Evolutionary conservation across 2,329 filamentous ascomycete genomes (phyloP), one percentile per base, ranked within the genome.

Genomic region (Fusarium praegraminearum): DNA sequence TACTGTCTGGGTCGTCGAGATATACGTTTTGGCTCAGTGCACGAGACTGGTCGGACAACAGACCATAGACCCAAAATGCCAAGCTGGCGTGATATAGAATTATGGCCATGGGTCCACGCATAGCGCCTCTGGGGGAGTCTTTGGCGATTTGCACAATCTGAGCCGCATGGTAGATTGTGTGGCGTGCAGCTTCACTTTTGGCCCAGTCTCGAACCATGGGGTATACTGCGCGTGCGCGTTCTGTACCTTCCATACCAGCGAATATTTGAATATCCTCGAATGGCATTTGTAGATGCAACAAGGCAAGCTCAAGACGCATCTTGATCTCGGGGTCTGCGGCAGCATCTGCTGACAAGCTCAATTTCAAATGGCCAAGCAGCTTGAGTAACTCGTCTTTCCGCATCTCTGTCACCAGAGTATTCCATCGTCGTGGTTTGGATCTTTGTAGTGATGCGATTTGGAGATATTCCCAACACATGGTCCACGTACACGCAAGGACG

Each of bases 231-330:
- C 77, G 75, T 4, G 81, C 79, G 50, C 80, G 79, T 24, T 81
- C 76, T 13, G 78, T 76, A 7, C 80, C 80, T 22, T 81, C 78
- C 47, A 82, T 82, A 5, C 81, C 81, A 1, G 81, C 81, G 24
- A 83, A 81, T 2, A 80, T 75, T 13, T 83, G 81, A 0, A 83
- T 74, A 7, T 81, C 78, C 30, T 83, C 82, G 1, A 83, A 76
- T 0, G 82, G 81, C 57, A 80, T 78, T 33, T 82, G 74, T 1
- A 83, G 71, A 9, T 81, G 78, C 36, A 82, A 73, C 0, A 77
- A 73, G 5, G 76, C 72, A 3, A 77, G 70, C 43, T 82, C 78
- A 1, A 78, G 73, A 0, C 78, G 60, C 33, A 83, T 73, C 3
- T 70, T 67, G 1, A 78, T 74, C 38, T 80, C 76, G 0, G 54